Evolutionary conservation across 352 stramenopile species (phyloP).

Genomic region (Phytophthora pinifolia): DNA sequence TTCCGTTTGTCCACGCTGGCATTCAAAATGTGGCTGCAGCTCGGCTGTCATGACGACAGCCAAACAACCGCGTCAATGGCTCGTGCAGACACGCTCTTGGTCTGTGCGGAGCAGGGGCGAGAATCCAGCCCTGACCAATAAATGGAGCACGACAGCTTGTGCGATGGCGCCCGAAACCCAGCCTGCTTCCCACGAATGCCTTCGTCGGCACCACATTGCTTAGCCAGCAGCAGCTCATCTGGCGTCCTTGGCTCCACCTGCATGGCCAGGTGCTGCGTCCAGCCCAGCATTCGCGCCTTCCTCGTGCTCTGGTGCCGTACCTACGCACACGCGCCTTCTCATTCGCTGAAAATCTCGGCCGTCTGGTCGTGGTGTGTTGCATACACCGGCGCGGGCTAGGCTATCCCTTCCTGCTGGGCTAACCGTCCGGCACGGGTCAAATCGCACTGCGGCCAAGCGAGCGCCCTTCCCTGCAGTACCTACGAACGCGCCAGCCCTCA

Average conservation of each 20-base stretch:
- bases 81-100: slow-evolving; percentile 8
- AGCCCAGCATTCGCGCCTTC: slow-evolving; percentile 10
- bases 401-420: slow-evolving; percentile 26
- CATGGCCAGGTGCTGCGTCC: too few species aligned
- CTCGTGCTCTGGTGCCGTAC: slow-evolving; percentile 22
- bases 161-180: slow-evolving; percentile 8
- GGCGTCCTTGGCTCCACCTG: not conserved
- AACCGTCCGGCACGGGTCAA: slow-evolving; percentile 18
- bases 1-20: too few species aligned
- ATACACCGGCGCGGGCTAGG: slow-evolving; percentile 18
- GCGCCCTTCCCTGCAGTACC: slow-evolving; percentile 8
- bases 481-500: slow-evolving; percentile 10
- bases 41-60: too few species aligned
- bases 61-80: too few species aligned
- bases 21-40: too few species aligned
- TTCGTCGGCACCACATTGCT: not conserved
- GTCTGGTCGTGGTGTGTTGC: slow-evolving; percentile 22
- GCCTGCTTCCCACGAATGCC: slow-evolving; percentile 12
- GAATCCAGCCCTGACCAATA: slow-evolving; percentile 14
- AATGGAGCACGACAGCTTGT: not conserved
- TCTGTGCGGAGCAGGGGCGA: slow-evolving; percentile 25
- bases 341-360: slow-evolving; percentile 3
- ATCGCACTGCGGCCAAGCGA: slow-evolving; percentile 14
- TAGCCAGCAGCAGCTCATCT: slow-evolving; percentile 5
- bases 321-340: slow-evolving; percentile 5